phyloP scores from a whole-genome alignment of 129 eudicot species.

The Artemisia tridentata region DNA sequence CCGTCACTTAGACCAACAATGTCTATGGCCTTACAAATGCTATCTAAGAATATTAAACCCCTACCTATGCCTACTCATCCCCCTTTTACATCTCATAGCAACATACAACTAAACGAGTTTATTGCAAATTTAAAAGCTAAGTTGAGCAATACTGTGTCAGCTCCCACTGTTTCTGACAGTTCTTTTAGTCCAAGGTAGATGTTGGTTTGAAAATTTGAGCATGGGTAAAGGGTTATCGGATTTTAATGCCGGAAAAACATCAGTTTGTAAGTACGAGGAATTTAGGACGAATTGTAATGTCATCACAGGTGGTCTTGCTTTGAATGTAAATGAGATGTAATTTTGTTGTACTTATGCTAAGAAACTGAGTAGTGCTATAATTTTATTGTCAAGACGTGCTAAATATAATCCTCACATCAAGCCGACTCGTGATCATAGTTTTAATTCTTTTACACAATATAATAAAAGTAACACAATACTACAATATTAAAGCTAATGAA shows the following conservation, averaged over 20 bases:
- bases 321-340: not conserved
- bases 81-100: slow-evolving; percentile 56
- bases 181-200: slow-evolving; percentile 56
- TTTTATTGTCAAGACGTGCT: too few species aligned
- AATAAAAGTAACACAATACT: too few species aligned
- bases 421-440: too few species aligned
- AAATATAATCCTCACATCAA: too few species aligned
- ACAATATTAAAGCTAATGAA: too few species aligned
- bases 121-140: slow-evolving; percentile 22
- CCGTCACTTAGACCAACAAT: slow-evolving; percentile 68
- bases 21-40: slow-evolving; percentile 64
- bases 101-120: slow-evolving; percentile 39
- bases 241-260: not conserved
- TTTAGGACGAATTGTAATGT: not conserved
- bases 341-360: not conserved
- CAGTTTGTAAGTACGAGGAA: slow-evolving; percentile 4
- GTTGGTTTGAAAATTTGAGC: not conserved
- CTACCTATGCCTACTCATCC: slow-evolving; percentile 63
- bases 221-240: not conserved
- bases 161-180: slow-evolving; percentile 47
- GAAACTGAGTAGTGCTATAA: not conserved
- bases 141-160: slow-evolving; percentile 33
- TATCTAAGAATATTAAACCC: slow-evolving; percentile 48
- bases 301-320: not conserved
- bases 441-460: too few species aligned